phyloP scores from a whole-genome alignment of 1,284 basidiomycete species.

The Tremellales sp. region DNA sequence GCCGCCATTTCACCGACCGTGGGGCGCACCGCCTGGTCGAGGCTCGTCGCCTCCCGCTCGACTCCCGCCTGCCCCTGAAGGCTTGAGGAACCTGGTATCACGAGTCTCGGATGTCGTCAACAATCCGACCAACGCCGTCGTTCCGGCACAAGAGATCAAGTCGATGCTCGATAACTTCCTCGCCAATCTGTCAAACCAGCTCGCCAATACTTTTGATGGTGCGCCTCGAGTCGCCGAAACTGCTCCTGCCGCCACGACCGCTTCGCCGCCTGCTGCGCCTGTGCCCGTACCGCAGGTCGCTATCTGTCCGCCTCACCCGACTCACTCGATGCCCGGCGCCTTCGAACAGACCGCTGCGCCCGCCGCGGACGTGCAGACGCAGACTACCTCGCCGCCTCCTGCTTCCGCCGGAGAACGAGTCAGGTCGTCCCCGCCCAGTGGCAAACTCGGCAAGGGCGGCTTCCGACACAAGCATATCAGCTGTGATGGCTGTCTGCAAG shows the following conservation, averaged over 20 bases:
- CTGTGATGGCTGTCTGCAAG: constrained; percentile 42
- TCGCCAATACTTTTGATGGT: constrained; percentile 38
- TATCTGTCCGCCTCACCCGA: too few relatives aligned
- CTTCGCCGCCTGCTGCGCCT: constrained; percentile 1
- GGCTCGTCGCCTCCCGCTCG: constrained; percentile 1
- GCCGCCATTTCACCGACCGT: constrained; percentile 4
- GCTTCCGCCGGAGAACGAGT: constrained; percentile 1
- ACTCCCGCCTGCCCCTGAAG: constrained; percentile 3
- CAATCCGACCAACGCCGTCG: constrained; percentile 11
- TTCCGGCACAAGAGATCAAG: constrained; percentile 41
- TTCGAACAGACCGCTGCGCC: constrained; percentile 20
- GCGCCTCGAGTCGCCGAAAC: constrained; percentile 18
- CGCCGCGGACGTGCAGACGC: constrained; percentile 13
- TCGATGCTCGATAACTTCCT: constrained; percentile 44
- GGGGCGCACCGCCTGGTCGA: constrained; percentile 7
- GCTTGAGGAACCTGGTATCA: constrained; percentile 20
- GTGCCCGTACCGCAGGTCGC: constrained; percentile 2
- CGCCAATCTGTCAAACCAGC: constrained; percentile 43
- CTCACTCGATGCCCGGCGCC: constrained; percentile 34
- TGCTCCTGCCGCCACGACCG: too few relatives aligned
- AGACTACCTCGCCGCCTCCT: constrained; percentile 13
- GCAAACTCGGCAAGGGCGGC: constrained; percentile 31
- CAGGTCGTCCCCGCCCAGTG: constrained; percentile 9
- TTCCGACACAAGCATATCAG: constrained; percentile 44
- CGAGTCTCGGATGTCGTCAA: constrained; percentile 25